Percentiles rank a stretch among this genome's conserved stretches.
phyloP scores from a whole-genome alignment of 2,329 filamentous ascomycete genomes.

The Curvularia verruculosa region DNA sequence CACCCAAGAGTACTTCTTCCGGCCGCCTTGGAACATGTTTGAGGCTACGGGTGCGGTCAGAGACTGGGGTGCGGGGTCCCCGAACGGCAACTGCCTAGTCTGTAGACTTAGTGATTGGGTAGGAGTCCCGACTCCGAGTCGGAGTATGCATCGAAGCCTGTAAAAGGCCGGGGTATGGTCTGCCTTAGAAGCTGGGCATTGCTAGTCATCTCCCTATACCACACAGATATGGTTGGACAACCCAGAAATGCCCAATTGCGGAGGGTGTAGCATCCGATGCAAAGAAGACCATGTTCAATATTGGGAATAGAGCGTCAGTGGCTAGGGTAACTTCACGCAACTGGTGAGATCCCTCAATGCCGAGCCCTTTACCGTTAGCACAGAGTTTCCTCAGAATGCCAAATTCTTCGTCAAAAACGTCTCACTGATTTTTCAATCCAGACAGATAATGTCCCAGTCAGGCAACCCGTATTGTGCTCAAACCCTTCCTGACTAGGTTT shows the following conservation, averaged over 20 bases:
- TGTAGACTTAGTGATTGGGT: conserved; percentile 10
- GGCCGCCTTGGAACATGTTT: conserved; percentile 28
- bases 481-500: conserved; percentile 1
- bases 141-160: conserved; percentile 16
- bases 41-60: conserved; percentile 16
- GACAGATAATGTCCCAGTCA: conserved; percentile 7
- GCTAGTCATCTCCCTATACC: conserved; percentile 11
- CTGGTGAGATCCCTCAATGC: background rate
- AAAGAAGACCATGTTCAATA: conserved; percentile 3
- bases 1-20: conserved; percentile 28
- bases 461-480: conserved; percentile 17
- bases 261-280: conserved; percentile 10
- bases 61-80: conserved; percentile 17
- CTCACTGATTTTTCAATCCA: background rate
- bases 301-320: background rate
- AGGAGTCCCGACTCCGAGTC: conserved; percentile 1
- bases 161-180: conserved; percentile 14
- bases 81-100: conserved; percentile 15
- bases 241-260: conserved; percentile 5
- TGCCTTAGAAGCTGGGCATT: conserved; percentile 24
- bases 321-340: background rate
- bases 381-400: background rate
- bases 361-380: background rate
- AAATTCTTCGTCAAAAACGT: background rate
- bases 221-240: conserved; percentile 1